Evolutionary conservation across 768 basidiomycete genomes (phyloP), one percentile per base, ranked within the genome.

Genomic region (Lyophyllum atratum): DNA sequence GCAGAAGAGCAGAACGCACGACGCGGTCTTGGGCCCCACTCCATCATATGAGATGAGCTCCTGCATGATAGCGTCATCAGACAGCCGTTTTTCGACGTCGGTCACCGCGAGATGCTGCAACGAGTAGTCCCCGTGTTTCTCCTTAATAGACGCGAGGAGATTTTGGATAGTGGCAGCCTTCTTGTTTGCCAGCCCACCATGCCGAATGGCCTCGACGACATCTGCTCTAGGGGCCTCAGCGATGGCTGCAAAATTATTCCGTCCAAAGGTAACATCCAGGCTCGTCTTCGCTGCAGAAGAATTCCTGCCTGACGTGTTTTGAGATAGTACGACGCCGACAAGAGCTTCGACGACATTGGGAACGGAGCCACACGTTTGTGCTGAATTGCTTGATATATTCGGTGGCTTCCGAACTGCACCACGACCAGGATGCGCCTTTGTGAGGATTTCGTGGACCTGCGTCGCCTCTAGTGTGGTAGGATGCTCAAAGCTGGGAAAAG

Each of bases 21-120:
- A 81, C 1, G 84, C 85, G 1, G 84, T 85, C 68, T 86, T 86
- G 1, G 83, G 85, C 1, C 85, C 84, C 10, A 87, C 84, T 0
- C 85, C 85, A 28, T 77, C 68, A 54, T 81, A 81, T 3, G 82
- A 77, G 14, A 84, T 77, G 25, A 86, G 75, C 59, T 82, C 84
- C 59, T 74, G 67, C 84, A 85, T 85, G 31, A 80, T 77, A n/a
- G 74, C 73, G 26, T 78, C 78, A 65, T 85, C 75, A 0, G 79
- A 61, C 25, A 73, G 56, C n/a, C 53, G 55, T 52, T 64, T 60
- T 4, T 63, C 73, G 6, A 53, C 59, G 26, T 62, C 62, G 2
- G 59, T 61, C 15, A 64, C 70, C 1, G 68, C 64, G 24, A 86
- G 77, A 66, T 85, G 82, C 57, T 86, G 84, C 15, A 86, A 67